These are phyloP conservation scores for Phialophora expanda DNA, from an alignment of 2,329 filamentous ascomycete genomes.

Conservation along the genomic window DNA sequence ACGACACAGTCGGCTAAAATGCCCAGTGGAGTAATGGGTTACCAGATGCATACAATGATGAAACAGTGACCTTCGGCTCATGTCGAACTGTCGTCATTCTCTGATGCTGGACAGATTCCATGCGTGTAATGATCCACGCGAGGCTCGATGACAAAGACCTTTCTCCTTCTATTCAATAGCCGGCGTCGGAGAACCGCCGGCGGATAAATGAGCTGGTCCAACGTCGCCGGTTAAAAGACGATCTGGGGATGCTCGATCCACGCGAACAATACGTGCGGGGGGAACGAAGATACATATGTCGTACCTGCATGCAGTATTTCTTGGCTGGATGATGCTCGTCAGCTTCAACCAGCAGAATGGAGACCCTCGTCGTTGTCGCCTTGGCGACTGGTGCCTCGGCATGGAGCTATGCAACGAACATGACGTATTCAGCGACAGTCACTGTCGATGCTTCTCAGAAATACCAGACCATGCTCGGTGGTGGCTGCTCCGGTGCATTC, in stretches of 20 bases:
- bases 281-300: constrained; percentile 21
- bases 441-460: constrained; percentile 23
- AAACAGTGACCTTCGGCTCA: not conserved
- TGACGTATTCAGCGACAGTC: constrained; percentile 19
- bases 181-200: constrained; percentile 22
- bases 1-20: not conserved
- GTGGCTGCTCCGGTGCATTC: constrained; percentile 28
- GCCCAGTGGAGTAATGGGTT: not conserved
- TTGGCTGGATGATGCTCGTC: constrained; percentile 12
- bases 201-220: constrained; percentile 17
- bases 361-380: constrained; percentile 19
- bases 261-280: constrained; percentile 13
- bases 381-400: constrained; percentile 21
- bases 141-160: not conserved
- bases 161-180: constrained; percentile 1
- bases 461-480: constrained; percentile 28
- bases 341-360: constrained; percentile 18
- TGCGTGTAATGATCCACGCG: not conserved
- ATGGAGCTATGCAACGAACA: constrained; percentile 23
- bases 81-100: not conserved
- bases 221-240: constrained; percentile 17
- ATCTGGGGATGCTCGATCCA: constrained; percentile 8
- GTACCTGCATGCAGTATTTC: constrained; percentile 25
- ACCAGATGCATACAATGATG: not conserved
- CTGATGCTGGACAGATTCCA: not conserved